phyloP scores from a whole-genome alignment of 306 rosid genomes.

The Sechiopsis laciniata region DNA sequence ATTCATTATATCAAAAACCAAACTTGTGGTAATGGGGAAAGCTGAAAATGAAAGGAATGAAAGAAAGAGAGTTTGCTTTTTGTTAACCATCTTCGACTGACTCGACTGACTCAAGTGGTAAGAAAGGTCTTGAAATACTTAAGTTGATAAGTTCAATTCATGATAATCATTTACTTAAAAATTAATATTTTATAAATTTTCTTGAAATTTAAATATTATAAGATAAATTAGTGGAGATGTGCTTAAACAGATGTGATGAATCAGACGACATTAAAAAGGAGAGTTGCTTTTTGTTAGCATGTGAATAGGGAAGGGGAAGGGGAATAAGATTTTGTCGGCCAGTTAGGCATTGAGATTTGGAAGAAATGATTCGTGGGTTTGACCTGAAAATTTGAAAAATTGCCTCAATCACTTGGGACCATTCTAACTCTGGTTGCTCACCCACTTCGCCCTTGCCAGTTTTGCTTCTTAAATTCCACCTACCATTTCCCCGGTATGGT shows the following conservation, averaged over 20 bases:
- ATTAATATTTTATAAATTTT: no score
- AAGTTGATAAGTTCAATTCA: no score
- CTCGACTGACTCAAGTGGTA: no score
- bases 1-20: neutral
- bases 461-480: neutral
- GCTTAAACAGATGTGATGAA: no score
- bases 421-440: neutral
- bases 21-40: neutral
- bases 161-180: no score
- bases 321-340: constrained; percentile 22
- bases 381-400: constrained; percentile 12
- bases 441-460: neutral
- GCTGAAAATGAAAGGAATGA: neutral
- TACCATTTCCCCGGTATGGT: neutral
- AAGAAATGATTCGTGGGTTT: constrained; percentile 14
- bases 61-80: no score
- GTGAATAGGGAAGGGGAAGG: neutral
- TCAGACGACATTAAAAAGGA: no score
- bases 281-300: constrained; percentile 16
- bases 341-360: neutral
- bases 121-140: no score
- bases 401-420: constrained; percentile 10
- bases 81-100: no score
- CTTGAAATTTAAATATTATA: no score
- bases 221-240: no score